These are phyloP conservation scores for Tulasnella sp. DNA, from an alignment of 768 basidiomycete species.

Conservation along the genomic window DNA sequence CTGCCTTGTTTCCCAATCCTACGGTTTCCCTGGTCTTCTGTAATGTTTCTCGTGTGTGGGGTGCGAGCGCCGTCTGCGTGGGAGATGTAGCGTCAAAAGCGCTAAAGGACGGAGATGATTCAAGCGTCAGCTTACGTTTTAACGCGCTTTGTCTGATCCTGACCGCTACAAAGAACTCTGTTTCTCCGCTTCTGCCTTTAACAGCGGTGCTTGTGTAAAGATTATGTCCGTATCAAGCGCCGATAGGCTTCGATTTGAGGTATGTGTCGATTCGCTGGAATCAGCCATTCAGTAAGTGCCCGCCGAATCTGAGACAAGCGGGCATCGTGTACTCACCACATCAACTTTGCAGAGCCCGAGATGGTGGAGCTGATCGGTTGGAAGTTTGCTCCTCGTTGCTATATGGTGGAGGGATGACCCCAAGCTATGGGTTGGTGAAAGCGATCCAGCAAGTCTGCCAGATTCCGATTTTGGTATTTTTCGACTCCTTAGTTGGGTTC, in stretches of 20 bases:
- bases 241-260: slow-evolving; percentile 45
- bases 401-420: slow-evolving; percentile 77
- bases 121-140: background rate
- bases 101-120: background rate
- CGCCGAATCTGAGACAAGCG: background rate
- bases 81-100: background rate
- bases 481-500: slow-evolving; percentile 9
- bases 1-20: background rate
- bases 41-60: background rate
- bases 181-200: background rate
- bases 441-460: slow-evolving; percentile 50
- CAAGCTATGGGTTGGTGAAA: slow-evolving; percentile 68
- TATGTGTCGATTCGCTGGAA: slow-evolving; percentile 73
- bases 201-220: background rate
- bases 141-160: background rate
- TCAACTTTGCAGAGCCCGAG: slow-evolving; percentile 52
- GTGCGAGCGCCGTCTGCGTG: background rate
- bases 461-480: slow-evolving; percentile 63
- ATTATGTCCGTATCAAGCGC: background rate
- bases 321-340: background rate
- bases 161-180: background rate
- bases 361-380: slow-evolving; percentile 69
- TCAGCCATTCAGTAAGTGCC: slow-evolving; percentile 60
- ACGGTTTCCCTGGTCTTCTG: background rate
- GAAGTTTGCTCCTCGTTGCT: slow-evolving; percentile 70